Base-by-base conservation (phyloP, 2,329 filamentous ascomycete genomes). In the Pyrenophora teres region DNA sequence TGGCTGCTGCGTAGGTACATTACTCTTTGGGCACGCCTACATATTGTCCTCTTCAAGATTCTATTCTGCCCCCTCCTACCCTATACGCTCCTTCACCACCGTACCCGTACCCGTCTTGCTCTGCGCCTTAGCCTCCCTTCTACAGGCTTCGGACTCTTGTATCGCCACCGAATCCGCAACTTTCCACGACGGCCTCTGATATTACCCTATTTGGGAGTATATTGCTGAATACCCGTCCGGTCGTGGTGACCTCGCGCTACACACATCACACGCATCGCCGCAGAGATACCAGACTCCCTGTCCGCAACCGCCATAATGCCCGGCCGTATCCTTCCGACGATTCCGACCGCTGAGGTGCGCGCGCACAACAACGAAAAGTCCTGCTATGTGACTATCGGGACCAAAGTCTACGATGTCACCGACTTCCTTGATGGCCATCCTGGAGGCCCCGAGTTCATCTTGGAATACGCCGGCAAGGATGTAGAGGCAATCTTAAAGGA, bases 351-450 rank as follows among this genome's bases (percentile, higher is more conserved):
- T 62, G 90, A 99, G 72, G 86, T 99, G 69, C 85, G 87, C 74
- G 80, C 86, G 63, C 92, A 96, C 76, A 93, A 89, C 73, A 87
- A 84, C 40, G 78, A 79, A 42, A 84, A 91, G 70, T 96, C 91
- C 41, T 97, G 93, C 80, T 99, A 92, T 80, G 92, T 99, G 64
- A 94, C 90, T 3, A 81, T 97, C 47, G 92, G 91, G 57, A 83
- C 83, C 52, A 95, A 93, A 64, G 93, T 99, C 64, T 99, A 92
- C 81, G 93, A 99, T 79, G 83, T 99, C 59, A 97, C 94, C 52
- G 85, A 90, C 49, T 99, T 99, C 69, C 76, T 97, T 55, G 85
- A 92, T 45, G 87, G 92, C 62, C 94, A 99, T 72, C 94, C 94
- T 19, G 94, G 94, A 63, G 94, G 94, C 52, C 85, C 86, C 65